phyloP scores from a whole-genome alignment of 2,329 filamentous ascomycete genomes.

The Penicillium sp. region DNA sequence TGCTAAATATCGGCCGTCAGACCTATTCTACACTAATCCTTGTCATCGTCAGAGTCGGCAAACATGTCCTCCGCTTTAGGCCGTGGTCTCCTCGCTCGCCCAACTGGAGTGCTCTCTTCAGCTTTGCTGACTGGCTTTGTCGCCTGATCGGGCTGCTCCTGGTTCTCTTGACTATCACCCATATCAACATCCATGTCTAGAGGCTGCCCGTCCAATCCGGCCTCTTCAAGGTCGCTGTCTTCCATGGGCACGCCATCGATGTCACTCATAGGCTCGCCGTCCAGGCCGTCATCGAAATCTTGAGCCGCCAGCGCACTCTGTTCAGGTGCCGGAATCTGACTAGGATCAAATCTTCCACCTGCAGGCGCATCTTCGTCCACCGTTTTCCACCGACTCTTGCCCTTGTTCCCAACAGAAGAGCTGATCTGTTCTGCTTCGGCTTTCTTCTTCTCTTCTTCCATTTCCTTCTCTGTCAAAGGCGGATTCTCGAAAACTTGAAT shows the following conservation, averaged over 20 bases:
- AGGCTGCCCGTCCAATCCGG: slow-evolving; percentile 43
- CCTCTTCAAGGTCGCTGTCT: slow-evolving; percentile 47
- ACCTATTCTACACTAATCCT: slow-evolving; percentile 19
- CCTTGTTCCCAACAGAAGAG: slow-evolving; percentile 32
- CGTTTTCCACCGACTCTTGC: slow-evolving; percentile 45
- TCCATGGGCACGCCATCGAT: slow-evolving; percentile 45
- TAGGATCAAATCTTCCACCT: slow-evolving; percentile 27
- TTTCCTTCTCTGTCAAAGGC: slow-evolving; percentile 50
- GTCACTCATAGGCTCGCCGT: slow-evolving; percentile 45
- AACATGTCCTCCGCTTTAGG: slow-evolving; percentile 85
- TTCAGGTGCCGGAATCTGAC: slow-evolving; percentile 23
- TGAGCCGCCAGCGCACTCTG: slow-evolving; percentile 27
- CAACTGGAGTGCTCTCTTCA: slow-evolving; percentile 2
- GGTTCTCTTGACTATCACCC: slow-evolving; percentile 18
- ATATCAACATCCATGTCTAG: slow-evolving; percentile 24
- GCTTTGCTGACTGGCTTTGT: slow-evolving; percentile 15
- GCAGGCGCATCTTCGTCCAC: slow-evolving; percentile 40
- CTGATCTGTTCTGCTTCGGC: slow-evolving; percentile 37
- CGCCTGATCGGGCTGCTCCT: slow-evolving; percentile 20
- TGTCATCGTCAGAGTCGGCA: slow-evolving; percentile 64
- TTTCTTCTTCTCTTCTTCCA: slow-evolving; percentile 41
- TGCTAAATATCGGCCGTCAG: neutral
- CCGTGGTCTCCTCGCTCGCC: slow-evolving; percentile 51
- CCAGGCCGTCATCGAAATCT: slow-evolving; percentile 35
- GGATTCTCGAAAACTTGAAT: slow-evolving; percentile 68